These are phyloP conservation scores for Cymbopogon citratus DNA, from an alignment of 176 grass and related monocot genomes.

Conservation along the genomic window DNA sequence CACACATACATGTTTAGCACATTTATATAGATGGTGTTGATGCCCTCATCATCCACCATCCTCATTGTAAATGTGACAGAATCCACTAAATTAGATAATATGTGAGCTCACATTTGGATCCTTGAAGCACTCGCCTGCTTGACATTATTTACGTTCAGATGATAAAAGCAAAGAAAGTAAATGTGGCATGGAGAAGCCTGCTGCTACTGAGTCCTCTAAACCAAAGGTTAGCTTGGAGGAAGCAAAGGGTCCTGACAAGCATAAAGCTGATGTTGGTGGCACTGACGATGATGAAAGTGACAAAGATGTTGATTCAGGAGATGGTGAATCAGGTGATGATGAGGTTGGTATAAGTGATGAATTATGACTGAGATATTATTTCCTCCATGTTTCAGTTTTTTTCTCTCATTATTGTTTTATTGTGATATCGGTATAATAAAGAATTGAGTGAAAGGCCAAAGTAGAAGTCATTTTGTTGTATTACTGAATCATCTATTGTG, in stretches of 20 bases:
- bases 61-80: background rate
- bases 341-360: slow-evolving; percentile 26
- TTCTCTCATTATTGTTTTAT: background rate
- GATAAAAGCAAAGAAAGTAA: slow-evolving; percentile 38
- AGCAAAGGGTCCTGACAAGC: slow-evolving; percentile 25
- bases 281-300: slow-evolving; percentile 11
- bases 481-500: background rate
- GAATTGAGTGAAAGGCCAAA: background rate
- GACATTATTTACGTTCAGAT: slow-evolving; percentile 37
- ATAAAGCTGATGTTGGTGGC: slow-evolving; percentile 29
- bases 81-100: background rate
- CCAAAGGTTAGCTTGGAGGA: slow-evolving; percentile 16
- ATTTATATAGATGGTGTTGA: no score
- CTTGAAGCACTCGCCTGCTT: slow-evolving; percentile 2
- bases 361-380: background rate
- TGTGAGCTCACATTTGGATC: background rate
- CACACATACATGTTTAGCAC: background rate
- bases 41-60: no score
- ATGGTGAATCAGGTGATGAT: slow-evolving; percentile 35
- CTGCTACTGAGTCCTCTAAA: slow-evolving; percentile 16
- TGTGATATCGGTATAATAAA: background rate
- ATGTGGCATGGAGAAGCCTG: slow-evolving; percentile 27
- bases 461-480: background rate
- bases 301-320: slow-evolving; percentile 28
- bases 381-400: background rate